Base-by-base conservation (phyloP, 2,329 filamentous ascomycete species). In the Epicoccum nigrum region DNA sequence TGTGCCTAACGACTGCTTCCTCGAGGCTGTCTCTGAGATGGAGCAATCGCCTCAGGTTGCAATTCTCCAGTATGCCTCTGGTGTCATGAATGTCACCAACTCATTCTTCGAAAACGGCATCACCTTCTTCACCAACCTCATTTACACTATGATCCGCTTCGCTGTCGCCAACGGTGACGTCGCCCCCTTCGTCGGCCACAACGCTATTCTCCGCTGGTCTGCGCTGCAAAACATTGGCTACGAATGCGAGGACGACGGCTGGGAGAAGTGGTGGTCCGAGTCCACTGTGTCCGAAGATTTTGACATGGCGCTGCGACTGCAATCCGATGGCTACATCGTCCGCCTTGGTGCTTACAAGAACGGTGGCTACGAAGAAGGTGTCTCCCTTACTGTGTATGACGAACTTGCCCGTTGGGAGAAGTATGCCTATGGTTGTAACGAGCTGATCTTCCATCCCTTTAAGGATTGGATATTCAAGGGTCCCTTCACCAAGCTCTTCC, bases 21-120 rank as follows among this genome's bases (percentile, higher is more conserved):
- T 92, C 5, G 89, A 92, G 64, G 88, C 88, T 33, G 88, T 89
- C 38, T 90, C 86, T 41, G 89, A 93, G 67, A 90, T 92, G 88
- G 87, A 92, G 66, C 85, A 87, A 65, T 89, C 85, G 2, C 88
- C 87, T 2, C 85, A 92, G 59, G 88, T 92, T 40, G 89, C 86
- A 44, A 83, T 92, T 76, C 87, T 92, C 64, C 74, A 92, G 89
- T 88, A 87, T 72, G 82, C 82, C 0, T 89, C 87, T 12, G 67
- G 68, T 45, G 69, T 92, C 53, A 91, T 92, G 87, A 86, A 91
- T 59, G 86, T 92, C 8, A 83, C 85, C 1, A 77, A 83, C 62
- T 86, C 82, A 45, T 89, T 85, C 73, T 92, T 92, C 61, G 89
- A 92, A 72, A 87, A 86, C 59, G 86, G 84, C 34, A 88, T 90